Base-by-base conservation (phyloP, 148 eudicot genomes). In the Gaultheria prostrata region DNA sequence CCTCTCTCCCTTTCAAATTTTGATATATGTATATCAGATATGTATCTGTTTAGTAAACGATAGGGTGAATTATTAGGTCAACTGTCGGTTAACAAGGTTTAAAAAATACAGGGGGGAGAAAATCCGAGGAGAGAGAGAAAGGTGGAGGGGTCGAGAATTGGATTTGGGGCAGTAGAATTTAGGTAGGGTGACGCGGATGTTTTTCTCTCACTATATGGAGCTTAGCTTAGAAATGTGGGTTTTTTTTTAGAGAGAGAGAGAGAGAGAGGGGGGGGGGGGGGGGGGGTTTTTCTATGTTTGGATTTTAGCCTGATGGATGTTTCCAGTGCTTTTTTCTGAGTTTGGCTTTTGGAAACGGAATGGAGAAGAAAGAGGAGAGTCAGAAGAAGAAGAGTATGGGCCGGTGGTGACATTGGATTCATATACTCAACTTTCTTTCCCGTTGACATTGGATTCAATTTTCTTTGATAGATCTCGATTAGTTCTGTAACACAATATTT, bases 51-150 rank as follows among this genome's bases (percentile, higher is more conserved):
- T 24, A 15, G 33, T 15, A 26, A 28, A 26, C 43, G 10, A n/a
- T 0, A 78, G 76, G 43, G 17, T 6, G 33, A 63, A 80, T n/a
- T n/a, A 84, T 84, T 84, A 73, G 86, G 83, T 84, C 86, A 84
- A 84, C 86, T 32, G 80, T 84, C 59, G 45, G 78, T 74, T 80
- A 18, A n/a, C 20, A 45, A 50, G 33, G 71, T 15, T 72, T 43
- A 50, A 6, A 54, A 33, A 70, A 33, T 0, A 15, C 53, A 20
- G 48, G 45, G 65, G 21, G 75, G 15, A 49, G 18, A 1, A 54
- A 33, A 24, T 50, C 24, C 14, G 43, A 48, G 67, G 65, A 50
- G 81, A 63, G 10, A 26, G 78, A 15, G 39, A 51, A 4, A 70
- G 72, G 35, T n/a, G 14, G 80, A 20, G 51, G 28, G 18, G 24